These are phyloP conservation scores for Dactylellina haptotyla DNA, from an alignment of 2,329 filamentous ascomycete genomes.

Conservation along the genomic window DNA sequence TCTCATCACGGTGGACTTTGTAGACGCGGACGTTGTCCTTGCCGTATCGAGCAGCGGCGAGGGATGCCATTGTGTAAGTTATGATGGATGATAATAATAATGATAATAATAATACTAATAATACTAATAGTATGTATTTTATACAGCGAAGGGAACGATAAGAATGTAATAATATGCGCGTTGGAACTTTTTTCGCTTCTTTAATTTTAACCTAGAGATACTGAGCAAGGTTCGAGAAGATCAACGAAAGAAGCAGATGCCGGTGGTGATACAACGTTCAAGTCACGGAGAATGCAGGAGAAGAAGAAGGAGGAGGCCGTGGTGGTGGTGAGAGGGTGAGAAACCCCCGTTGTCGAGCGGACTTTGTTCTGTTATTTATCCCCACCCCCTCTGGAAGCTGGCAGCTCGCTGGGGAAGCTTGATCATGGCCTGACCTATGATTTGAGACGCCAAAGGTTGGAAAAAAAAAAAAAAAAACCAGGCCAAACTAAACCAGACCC, in stretches of 20 bases:
- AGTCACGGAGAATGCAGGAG: background rate
- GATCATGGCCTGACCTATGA: conserved; percentile 24
- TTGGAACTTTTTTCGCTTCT: too few species aligned
- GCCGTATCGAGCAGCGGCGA: conserved; percentile 58
- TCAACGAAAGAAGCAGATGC: too few species aligned
- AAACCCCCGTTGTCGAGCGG: background rate
- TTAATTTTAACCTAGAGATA: too few species aligned
- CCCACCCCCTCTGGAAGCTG: too few species aligned
- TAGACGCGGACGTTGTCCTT: conserved; percentile 95
- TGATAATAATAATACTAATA: too few species aligned
- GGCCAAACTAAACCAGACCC: too few species aligned
- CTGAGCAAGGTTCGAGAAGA: too few species aligned
- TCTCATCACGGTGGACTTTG: conserved; percentile 85
- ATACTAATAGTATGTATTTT: too few species aligned
- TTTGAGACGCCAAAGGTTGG: background rate
- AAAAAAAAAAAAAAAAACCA: background rate
- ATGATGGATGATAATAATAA: background rate
- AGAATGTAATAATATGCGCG: too few species aligned
- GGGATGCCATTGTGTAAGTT: conserved; percentile 53
- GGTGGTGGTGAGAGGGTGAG: background rate
- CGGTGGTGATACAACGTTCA: too few species aligned
- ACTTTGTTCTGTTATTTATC: background rate
- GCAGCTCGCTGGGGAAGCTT: too few species aligned
- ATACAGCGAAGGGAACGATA: too few species aligned
- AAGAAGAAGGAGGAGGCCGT: background rate